Evolutionary conservation across 2,329 filamentous ascomycete species (phyloP), one percentile per base, ranked within the genome.

Genomic region (Pseudopyricularia javanii): DNA sequence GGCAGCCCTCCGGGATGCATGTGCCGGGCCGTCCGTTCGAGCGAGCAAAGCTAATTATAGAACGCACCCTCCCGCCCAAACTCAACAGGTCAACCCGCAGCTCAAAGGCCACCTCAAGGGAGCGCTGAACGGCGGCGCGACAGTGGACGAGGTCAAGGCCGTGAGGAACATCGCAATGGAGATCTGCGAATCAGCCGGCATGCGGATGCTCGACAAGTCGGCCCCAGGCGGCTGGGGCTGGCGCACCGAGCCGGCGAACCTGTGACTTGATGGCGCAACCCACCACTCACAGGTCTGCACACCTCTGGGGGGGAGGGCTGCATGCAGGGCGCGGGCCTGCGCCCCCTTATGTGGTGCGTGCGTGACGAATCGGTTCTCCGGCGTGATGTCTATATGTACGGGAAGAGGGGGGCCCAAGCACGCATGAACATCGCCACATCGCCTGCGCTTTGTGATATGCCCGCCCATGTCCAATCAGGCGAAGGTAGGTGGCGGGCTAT

Each of bases 71-170:
- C 8, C 9, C 28, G 28, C 28, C 28, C 28, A 30, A n/a, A n/a
- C n/a, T 14, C 34, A 8, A 51, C 53, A 74, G 72, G 69, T 76
- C 17, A 76, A 77, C 54, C 70, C 73, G 6, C 75, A 78, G 56
- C 61, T 78, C 48, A 78, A 77, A 56, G 74, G 75, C 4, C 75
- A 78, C 63, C 65, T 78, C 15, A 69, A 66, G 57, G 74, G 74
- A 3, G 72, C 74, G 1, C 56, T 77, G 26, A 76, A 76, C 56
- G 70, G 70, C 51, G 74, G 74, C 3, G 74, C 73, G 33, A 70
- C 69, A 2, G 63, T 69, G 24, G 72, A 72, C 32, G 68, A 77
- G 59, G 74, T 77, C 11, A 66, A 64, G 56, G 74, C 74, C 3
- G 73, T 78, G 22, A 67, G 74, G 52, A 65, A 69, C 28, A 59